Base-by-base conservation (phyloP, 2,329 filamentous ascomycete genomes). In the Aureobasidium pullulans region DNA sequence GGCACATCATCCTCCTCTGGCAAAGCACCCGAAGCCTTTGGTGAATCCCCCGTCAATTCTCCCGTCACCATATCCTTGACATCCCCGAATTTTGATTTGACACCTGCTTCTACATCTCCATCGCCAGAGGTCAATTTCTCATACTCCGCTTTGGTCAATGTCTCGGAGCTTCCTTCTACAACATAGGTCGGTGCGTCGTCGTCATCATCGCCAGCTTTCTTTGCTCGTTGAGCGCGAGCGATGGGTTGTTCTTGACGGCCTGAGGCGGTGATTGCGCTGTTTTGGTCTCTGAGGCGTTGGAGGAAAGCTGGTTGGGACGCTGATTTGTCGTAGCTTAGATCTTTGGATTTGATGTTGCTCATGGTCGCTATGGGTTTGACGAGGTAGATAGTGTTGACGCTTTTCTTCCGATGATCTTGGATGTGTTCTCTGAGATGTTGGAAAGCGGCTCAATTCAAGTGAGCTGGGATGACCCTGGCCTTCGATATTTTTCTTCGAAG, bases 181-280 rank as follows among this genome's bases (percentile, higher is more conserved):
- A 94, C 83, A 54, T 90, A 84, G 0, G 90, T 79, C 0, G 89
- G 89, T 52, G 80, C 86, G 70, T 93, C 89, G 65, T 93, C 89
- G 11, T 87, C 87, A 62, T 90, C 84, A 42, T 86, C 85, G 65
- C 86, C 84, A 61, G 76, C 71, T 66, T 67, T 81, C 15, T 63
- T 72, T 66, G 66, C 81, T 59, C 69, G 66, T 65, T 73, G 77
- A 48, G 76, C 77, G 53, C 77, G 72, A 10, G 76, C 72, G 23
- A 76, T 66, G 9, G 71, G 72, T 4, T 71, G 70, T 62, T 77
- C 77, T 68, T 77, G 77, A 48, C 75, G 73, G 31, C 72, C 73
- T 16, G 57, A 53, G 34, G 54, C 23, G n/a, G 37, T 15, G 23
- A 57, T 47, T 47, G 54, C 23, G 79, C 79, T 73, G 76, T 81